Base-by-base conservation (phyloP, 2,329 filamentous ascomycete genomes). In the Penicillium paneum region DNA sequence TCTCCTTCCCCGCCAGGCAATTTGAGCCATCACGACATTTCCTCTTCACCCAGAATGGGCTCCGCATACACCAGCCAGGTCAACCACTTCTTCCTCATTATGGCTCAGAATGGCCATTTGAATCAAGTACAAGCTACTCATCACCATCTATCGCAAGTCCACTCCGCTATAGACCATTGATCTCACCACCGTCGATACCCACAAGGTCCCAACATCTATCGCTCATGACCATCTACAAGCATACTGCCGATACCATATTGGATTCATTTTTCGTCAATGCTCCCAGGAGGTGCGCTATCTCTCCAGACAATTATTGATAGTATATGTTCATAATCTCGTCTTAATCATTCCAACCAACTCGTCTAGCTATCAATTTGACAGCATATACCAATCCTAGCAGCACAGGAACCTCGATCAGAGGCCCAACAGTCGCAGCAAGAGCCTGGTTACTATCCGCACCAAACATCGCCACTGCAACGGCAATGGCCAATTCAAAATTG, bases 401-500 rank as follows among this genome's bases (percentile, higher is more conserved):
- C 1, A 96, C 90, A 0, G 91, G 91, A 3, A 96, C 91, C 67
- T 96, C 91, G 49, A 96, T 88, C 61, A 96, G 72, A 3, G 91
- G 91, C 0, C 91, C 90, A 0, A 96, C 90, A 0, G 91, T 95
- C 8, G 88, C 80, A 0, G 91, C 90, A 41, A 96, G 76, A 0
- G 91, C 91, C 72, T 96, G 86, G 46, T 91, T 85, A 64, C 89
- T 93, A 38, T 88, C 76, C 0, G 87, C 81, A 0, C 91, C 91
- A 73, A 88, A 96, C 0, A 87, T 87, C 0, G 91, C 88, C 3
- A 96, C 86, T 0, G 89, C 89, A 0, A 96, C 91, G 0, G 91
- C 91, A 73, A 96, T 96, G 0, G 91, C 90, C 24, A 96, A 76
- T 76, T 96, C 91, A 66, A 96, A 96, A 69, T 96, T 96, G 68